Conservation (phyloP, 169 alveolate genomes). For the Cryptosporidium felis region DNA sequence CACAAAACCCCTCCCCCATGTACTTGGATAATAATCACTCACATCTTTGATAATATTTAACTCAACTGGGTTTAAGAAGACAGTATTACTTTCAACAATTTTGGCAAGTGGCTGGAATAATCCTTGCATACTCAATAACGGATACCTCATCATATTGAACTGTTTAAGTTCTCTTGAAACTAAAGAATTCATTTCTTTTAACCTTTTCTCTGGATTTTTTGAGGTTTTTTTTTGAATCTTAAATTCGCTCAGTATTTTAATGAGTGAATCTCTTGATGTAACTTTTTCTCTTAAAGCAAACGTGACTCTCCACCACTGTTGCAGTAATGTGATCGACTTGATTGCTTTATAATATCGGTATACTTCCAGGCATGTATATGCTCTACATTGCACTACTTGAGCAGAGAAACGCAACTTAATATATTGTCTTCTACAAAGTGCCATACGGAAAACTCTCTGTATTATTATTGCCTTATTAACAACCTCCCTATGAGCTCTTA, state of each 20-base stretch:
- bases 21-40: slow-evolving; percentile 66
- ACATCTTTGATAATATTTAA: slow-evolving; percentile 30
- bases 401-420: slow-evolving; percentile 24
- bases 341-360: slow-evolving; percentile 55
- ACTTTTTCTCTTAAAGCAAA: background rate
- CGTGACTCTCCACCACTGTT: slow-evolving; percentile 66
- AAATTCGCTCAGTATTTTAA: slow-evolving; percentile 19
- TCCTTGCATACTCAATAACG: slow-evolving; percentile 68
- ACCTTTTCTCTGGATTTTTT: slow-evolving; percentile 36
- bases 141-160: slow-evolving; percentile 69
- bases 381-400: slow-evolving; percentile 68
- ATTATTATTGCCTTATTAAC: slow-evolving; percentile 62
- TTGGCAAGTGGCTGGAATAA: slow-evolving; percentile 69
- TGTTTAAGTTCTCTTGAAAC: slow-evolving; percentile 45
- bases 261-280: slow-evolving; percentile 25
- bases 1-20: slow-evolving; percentile 71
- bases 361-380: slow-evolving; percentile 63
- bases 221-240: slow-evolving; percentile 18
- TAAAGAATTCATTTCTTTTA: slow-evolving; percentile 30
- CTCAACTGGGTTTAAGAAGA: slow-evolving; percentile 63
- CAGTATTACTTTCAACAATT: slow-evolving; percentile 70
- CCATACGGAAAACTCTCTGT: slow-evolving; percentile 69
- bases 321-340: slow-evolving; percentile 43
- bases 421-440: slow-evolving; percentile 55
- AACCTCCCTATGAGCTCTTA: slow-evolving; percentile 64